Evolutionary conservation across 2,329 filamentous ascomycete genomes (phyloP).

Genomic region (Colletotrichum brevisporum): DNA sequence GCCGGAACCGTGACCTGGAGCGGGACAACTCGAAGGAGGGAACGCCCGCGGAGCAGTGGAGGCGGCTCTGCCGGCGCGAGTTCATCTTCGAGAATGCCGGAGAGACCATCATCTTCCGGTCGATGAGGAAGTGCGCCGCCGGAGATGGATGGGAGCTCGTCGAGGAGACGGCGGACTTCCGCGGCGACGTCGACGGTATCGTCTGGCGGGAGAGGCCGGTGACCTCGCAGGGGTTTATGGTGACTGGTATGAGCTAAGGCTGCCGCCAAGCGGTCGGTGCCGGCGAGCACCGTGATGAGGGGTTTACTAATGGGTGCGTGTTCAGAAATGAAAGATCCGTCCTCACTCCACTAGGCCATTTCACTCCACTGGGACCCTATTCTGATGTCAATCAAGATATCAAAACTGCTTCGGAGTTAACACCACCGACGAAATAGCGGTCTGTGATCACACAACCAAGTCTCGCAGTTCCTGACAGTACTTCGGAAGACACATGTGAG

Average conservation of each 20-base stretch:
- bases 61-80: conserved; percentile 55
- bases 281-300: not conserved
- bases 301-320: not conserved
- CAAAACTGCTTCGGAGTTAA: not conserved
- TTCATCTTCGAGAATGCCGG: conserved; percentile 55
- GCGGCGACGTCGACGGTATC: conserved; percentile 47
- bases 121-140: conserved; percentile 48
- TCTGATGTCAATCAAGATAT: conserved; percentile 8
- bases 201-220: conserved; percentile 54
- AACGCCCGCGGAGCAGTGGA: conserved; percentile 54
- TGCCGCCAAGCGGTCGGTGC: no score
- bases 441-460: not conserved
- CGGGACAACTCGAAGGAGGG: conserved; percentile 49
- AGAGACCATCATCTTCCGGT: conserved; percentile 53
- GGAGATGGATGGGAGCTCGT: conserved; percentile 54
- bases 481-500: no score
- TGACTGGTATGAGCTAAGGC: conserved; percentile 46
- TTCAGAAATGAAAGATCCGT: not conserved
- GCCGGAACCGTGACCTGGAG: conserved; percentile 55
- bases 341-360: conserved; percentile 3
- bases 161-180: conserved; percentile 54
- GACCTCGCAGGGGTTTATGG: conserved; percentile 50
- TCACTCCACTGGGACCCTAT: not conserved
- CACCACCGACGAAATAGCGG: not conserved
- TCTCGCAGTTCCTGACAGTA: no score